Base-by-base conservation (phyloP, 176 grass and related monocot species). In the Guadua angustifolia region DNA sequence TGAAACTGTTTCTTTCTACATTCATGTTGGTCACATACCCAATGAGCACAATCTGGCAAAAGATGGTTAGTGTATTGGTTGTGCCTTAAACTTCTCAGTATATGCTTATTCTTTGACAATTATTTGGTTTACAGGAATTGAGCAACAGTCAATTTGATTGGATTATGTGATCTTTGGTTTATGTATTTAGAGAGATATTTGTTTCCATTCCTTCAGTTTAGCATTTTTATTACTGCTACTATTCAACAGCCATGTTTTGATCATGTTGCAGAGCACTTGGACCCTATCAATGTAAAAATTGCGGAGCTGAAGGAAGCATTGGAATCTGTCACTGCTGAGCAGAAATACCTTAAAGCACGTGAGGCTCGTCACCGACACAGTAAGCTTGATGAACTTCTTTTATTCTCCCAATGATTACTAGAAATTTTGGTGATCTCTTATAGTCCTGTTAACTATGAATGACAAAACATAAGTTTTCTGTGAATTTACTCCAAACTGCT, bases 1-100 rank as follows among this genome's bases (percentile, higher is more conserved):
- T 55, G 96, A 99, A 86, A 99, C 96, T 14, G 91, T 99, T 79
- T 99, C 96, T 44, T 99, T 99, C 79, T 95, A 99, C 85, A 95
- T 99, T 76, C 96, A 99, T 80, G 93, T 99, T 33, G 96, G 96
- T 17, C 96, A 99, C 89, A 99, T 99, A 78, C 96, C 96, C 42
- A 95, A 95, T 55, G 96, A 99, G 83, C 96, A 99, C 62, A 87
- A 95, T 83, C 77, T 99, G 21, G 96, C 96, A 0, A 99, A 99
- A 86, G 96, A 99, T 89, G 96, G 96, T 98, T 84, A 85, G 87
- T 84, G 49, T 59, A 78, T 17, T 82, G 24, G 7, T 58, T 12
- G 16, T 86, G 29, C 29, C 67, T 87, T 66, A 17, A 79, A n/a
- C 5, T 66, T 78, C 35, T 36, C 32, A 82, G 3, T 51, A 5